Evolutionary conservation across 1,284 basidiomycete species (phyloP).

Genomic region (Trametes sp.): DNA sequence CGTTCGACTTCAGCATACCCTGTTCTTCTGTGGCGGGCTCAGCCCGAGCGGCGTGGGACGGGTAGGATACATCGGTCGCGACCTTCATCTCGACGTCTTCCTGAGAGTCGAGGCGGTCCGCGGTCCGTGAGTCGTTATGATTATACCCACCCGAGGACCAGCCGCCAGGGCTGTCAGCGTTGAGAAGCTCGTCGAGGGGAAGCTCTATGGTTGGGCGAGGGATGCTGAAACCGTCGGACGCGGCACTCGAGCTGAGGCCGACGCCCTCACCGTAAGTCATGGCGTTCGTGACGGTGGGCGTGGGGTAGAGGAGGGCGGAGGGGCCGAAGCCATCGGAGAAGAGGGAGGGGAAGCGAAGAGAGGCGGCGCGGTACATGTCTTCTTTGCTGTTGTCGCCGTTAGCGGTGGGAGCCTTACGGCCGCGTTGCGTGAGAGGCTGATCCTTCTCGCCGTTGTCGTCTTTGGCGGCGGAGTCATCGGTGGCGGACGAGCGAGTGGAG

Average conservation of each 20-base stretch:
- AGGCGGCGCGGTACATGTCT: conserved; percentile 36
- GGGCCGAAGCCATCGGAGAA: conserved; percentile 79
- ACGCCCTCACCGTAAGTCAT: conserved; percentile 81
- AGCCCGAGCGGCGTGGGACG: conserved; percentile 31
- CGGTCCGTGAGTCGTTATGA: conserved; percentile 31
- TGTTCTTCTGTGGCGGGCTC: conserved; percentile 37
- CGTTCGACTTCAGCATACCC: conserved; percentile 42
- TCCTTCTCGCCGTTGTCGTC: conserved; percentile 38
- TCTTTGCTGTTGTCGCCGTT: conserved; percentile 30
- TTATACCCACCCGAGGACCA: conserved; percentile 41
- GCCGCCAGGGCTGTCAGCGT: conserved; percentile 47
- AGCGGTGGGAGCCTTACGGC: conserved; percentile 42
- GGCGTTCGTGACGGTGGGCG: conserved; percentile 66
- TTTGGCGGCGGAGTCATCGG: conserved; percentile 30
- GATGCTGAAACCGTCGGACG: conserved; percentile 65
- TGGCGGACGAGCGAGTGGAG: conserved; percentile 43
- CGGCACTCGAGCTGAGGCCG: conserved; percentile 47
- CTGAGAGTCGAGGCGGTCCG: conserved; percentile 36
- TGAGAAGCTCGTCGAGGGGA: conserved; percentile 77
- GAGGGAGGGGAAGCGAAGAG: conserved; percentile 70
- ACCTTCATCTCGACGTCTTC: conserved; percentile 48
- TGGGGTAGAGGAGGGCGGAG: conserved; percentile 72
- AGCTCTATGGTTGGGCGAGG: conserved; percentile 81
- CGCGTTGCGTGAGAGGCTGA: conserved; percentile 48
- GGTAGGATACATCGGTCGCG: conserved; percentile 43